phyloP scores from a whole-genome alignment of 2,329 filamentous ascomycete genomes.

The Stachybotrys echinatus region DNA sequence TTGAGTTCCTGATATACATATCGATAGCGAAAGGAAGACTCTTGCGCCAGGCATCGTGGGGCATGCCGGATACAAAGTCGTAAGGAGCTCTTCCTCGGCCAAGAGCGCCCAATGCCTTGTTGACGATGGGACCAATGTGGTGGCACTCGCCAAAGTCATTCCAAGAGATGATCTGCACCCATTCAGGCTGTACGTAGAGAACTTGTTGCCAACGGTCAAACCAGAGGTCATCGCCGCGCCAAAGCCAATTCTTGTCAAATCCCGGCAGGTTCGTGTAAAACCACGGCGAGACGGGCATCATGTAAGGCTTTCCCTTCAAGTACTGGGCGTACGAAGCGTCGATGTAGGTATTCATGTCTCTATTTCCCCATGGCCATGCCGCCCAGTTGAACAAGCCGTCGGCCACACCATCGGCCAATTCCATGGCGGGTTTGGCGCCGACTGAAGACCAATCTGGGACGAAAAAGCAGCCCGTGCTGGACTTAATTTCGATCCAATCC shows the following conservation, averaged over 20 bases:
- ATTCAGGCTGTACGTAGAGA: not conserved
- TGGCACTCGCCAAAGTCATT: not conserved
- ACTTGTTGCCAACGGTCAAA: not conserved
- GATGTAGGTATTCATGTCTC: not conserved
- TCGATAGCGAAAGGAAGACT: not conserved
- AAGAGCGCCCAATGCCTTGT: not conserved
- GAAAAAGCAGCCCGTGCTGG: not conserved
- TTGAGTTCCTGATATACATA: not conserved
- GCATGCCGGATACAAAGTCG: not conserved
- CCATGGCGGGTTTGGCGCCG: not conserved
- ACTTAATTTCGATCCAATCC: not conserved
- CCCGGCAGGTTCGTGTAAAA: not conserved
- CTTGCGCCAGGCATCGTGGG: not conserved
- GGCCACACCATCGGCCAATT: not conserved
- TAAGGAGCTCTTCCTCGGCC: not conserved
- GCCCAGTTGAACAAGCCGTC: not conserved
- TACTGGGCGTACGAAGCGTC: not conserved
- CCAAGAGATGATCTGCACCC: not conserved
- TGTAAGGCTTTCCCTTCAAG: not conserved
- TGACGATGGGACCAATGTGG: not conserved
- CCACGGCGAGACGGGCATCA: conserved; percentile 1
- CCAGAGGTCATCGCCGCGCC: not conserved
- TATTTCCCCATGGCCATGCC: not conserved
- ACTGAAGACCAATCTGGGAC: not conserved
- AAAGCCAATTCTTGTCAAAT: conserved; percentile 1